Evolutionary conservation across 805 yeast species (phyloP).

Genomic region (Candida saitoana): DNA sequence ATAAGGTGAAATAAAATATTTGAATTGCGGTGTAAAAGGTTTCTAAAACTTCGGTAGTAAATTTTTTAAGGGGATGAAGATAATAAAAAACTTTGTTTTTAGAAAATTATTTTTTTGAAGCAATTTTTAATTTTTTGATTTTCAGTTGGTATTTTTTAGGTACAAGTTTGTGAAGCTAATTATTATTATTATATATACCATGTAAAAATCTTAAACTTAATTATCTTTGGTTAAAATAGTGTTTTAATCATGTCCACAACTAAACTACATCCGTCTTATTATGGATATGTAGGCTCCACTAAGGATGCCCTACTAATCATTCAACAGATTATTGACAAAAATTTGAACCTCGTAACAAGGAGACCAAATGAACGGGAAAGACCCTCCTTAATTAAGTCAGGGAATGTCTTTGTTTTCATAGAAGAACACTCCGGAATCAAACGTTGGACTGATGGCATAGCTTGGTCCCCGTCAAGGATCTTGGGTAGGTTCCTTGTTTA

Average conservation of each 20-base stretch:
- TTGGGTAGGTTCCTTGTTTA: conserved; percentile 82
- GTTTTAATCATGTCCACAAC: conserved; percentile 7
- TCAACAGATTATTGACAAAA: conserved; percentile 69
- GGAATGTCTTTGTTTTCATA: conserved; percentile 78
- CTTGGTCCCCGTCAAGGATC: conserved; percentile 91
- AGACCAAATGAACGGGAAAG: conserved; percentile 84
- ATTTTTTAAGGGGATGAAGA: neutral
- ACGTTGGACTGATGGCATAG: conserved; percentile 95
- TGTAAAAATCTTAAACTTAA: neutral
- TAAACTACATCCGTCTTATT: conserved; percentile 50
- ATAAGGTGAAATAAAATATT: no score
- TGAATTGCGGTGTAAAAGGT: no score
- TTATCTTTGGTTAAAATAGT: neutral
- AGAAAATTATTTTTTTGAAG: neutral
- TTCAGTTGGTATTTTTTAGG: neutral
- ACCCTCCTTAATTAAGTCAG: conserved; percentile 59
- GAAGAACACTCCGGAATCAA: conserved; percentile 81
- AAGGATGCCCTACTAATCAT: conserved; percentile 78
- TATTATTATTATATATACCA: neutral
- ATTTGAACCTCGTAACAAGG: conserved; percentile 59
- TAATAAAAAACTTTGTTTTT: neutral
- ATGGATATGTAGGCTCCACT: conserved; percentile 76
- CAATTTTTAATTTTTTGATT: neutral
- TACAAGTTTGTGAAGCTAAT: neutral
- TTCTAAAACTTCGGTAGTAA: no score